These are phyloP conservation scores for Boletus rufocinnamomeus DNA, from an alignment of 768 basidiomycete genomes.

Conservation along the genomic window DNA sequence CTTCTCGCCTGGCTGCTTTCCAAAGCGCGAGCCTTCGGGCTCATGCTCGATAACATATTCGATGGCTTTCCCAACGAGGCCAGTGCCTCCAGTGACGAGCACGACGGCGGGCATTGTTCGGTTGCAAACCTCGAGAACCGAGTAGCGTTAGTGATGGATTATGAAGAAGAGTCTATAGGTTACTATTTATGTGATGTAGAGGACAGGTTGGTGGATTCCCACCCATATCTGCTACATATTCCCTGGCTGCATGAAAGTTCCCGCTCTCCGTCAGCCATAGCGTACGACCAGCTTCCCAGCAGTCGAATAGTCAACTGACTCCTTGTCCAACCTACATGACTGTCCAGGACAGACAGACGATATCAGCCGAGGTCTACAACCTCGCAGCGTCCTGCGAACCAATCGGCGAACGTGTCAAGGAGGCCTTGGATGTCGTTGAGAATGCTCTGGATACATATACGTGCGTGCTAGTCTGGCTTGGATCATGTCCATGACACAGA, in stretches of 20 bases:
- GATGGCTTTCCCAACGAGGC: conserved; percentile 87
- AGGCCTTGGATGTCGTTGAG: conserved; percentile 84
- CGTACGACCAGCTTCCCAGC: conserved; percentile 8
- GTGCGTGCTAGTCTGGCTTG: conserved; percentile 49
- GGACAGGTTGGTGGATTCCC: conserved; percentile 16
- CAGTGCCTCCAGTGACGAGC: conserved; percentile 83
- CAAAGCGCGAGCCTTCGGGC: conserved; percentile 76
- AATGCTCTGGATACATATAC: conserved; percentile 73
- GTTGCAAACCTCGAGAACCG: background rate
- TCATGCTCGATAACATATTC: conserved; percentile 77
- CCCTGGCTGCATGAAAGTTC: conserved; percentile 13
- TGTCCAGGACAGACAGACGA: conserved; percentile 50
- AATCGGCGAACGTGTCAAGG: conserved; percentile 62
- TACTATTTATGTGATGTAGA: background rate
- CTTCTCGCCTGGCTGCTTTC: conserved; percentile 69
- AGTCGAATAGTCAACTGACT: background rate
- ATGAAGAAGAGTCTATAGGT: background rate
- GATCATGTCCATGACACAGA: conserved; percentile 11
- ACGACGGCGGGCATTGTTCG: conserved; percentile 47
- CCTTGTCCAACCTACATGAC: conserved; percentile 6
- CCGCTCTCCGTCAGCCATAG: conserved; percentile 7
- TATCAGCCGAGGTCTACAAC: conserved; percentile 60
- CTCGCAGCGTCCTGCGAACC: conserved; percentile 57
- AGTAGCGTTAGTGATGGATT: background rate
- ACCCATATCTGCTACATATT: conserved; percentile 9